phyloP scores from a whole-genome alignment of 1,139 yeast species.

The Sugiyamaella paludigena region DNA sequence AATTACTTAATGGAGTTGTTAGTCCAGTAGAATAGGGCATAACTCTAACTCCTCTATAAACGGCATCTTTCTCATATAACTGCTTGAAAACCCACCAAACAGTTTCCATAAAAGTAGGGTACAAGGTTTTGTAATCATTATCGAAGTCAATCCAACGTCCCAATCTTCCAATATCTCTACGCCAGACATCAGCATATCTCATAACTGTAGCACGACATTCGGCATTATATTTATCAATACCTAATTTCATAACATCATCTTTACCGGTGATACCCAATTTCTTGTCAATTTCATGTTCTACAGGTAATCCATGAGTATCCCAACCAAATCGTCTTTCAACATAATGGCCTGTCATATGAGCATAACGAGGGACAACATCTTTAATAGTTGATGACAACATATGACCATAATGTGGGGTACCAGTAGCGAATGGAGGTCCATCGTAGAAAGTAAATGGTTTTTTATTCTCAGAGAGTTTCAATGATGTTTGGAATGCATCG shows the following conservation, averaged over 20 bases:
- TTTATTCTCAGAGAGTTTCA: slow-evolving; percentile 77
- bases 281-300: slow-evolving; percentile 98
- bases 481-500: slow-evolving; percentile 86
- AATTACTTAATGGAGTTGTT: slow-evolving; percentile 94
- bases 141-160: slow-evolving; percentile 99
- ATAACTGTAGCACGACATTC: slow-evolving; percentile 96
- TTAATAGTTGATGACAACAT: slow-evolving; percentile 93
- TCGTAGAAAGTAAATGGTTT: slow-evolving; percentile 93
- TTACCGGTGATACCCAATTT: slow-evolving; percentile 89
- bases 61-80: slow-evolving; percentile 77
- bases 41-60: slow-evolving; percentile 91
- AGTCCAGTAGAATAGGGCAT: slow-evolving; percentile 99
- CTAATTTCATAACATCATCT: slow-evolving; percentile 90
- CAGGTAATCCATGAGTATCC: slow-evolving; percentile 99
- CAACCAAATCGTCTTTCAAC: slow-evolving; percentile 98
- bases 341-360: slow-evolving; percentile 94
- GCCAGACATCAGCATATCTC: slow-evolving; percentile 96
- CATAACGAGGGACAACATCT: slow-evolving; percentile 96
- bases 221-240: slow-evolving; percentile 87
- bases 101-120: slow-evolving; percentile 95
- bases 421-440: slow-evolving; percentile 99
- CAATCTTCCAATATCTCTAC: slow-evolving; percentile 82
- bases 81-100: slow-evolving; percentile 99
- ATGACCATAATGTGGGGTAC: slow-evolving; percentile 98
- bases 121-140: slow-evolving; percentile 94